Conservation (phyloP, 306 rosid genomes). For the Quercus alba region DNA sequence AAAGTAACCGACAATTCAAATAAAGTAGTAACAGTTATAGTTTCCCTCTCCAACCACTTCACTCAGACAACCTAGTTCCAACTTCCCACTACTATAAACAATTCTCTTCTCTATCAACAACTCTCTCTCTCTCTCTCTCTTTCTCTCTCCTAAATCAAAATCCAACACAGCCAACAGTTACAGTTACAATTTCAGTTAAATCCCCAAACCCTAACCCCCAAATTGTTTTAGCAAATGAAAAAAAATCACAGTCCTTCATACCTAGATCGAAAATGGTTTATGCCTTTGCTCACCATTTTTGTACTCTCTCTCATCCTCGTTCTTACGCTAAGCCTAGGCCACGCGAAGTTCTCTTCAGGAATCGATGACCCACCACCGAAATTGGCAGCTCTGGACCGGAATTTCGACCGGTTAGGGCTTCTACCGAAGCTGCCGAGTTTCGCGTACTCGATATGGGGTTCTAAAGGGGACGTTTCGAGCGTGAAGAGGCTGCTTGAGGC, state of each 20-base stretch:
- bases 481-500: constrained; percentile 73
- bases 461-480: constrained; percentile 59
- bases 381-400: constrained; percentile 9
- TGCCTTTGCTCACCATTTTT: constrained; percentile 33
- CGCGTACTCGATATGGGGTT: constrained; percentile 64
- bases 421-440: constrained; percentile 57
- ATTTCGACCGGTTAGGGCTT: constrained; percentile 20
- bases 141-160: too few relatives aligned
- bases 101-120: too few relatives aligned
- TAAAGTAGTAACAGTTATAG: too few relatives aligned
- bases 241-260: constrained; percentile 33
- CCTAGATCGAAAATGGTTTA: constrained; percentile 46
- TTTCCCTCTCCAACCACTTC: too few relatives aligned
- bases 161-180: too few relatives aligned
- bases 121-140: too few relatives aligned
- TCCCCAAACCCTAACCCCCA: too few relatives aligned
- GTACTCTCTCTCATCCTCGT: constrained; percentile 36
- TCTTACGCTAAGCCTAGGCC: constrained; percentile 22
- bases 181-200: too few relatives aligned
- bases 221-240: constrained; percentile 29
- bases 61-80: too few relatives aligned
- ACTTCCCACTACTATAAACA: too few relatives aligned
- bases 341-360: constrained; percentile 28
- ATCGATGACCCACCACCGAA: constrained; percentile 18
- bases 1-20: too few relatives aligned